A percentile compares a stretch with the other conserved stretches of the same genome.
These are phyloP conservation scores for Castanea mollissima DNA, from an alignment of 306 rosid genomes.

Conservation along the genomic window DNA sequence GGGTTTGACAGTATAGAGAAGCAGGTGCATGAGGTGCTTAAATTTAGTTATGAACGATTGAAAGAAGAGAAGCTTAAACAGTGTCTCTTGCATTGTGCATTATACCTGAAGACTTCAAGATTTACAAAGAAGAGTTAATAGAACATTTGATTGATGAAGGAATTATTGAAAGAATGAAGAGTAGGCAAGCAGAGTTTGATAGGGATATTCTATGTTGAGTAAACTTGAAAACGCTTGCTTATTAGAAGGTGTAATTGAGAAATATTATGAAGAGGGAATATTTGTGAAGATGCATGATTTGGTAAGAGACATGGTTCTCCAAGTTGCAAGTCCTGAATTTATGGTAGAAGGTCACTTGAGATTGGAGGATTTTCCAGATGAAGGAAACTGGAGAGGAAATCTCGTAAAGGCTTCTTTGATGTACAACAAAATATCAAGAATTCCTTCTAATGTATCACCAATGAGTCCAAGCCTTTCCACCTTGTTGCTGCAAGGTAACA, in stretches of 20 bases:
- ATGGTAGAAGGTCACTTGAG: too few relatives aligned
- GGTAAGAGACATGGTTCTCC: neutral
- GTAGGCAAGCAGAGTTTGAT: constrained; percentile 12
- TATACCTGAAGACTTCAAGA: constrained; percentile 29
- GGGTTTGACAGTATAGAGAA: constrained; percentile 22
- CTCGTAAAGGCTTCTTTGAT: too few relatives aligned
- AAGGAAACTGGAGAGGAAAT: too few relatives aligned
- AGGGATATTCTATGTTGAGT: constrained; percentile 17
- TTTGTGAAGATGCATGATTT: constrained; percentile 26
- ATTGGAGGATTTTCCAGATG: too few relatives aligned
- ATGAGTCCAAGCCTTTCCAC: too few relatives aligned
- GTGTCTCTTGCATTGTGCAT: constrained; percentile 20
- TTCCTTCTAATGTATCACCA: too few relatives aligned
- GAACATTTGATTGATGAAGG: constrained; percentile 22
- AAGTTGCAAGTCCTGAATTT: too few relatives aligned
- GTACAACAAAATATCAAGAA: too few relatives aligned
- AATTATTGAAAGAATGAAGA: constrained; percentile 18
- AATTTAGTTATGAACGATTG: constrained; percentile 22
- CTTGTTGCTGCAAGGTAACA: too few relatives aligned
- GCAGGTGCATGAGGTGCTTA: constrained; percentile 15
- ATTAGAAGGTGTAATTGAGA: constrained; percentile 5
- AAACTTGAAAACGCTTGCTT: neutral
- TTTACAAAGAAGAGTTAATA: constrained; percentile 19
- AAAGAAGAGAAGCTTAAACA: neutral
- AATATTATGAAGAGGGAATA: neutral